Evolutionary conservation across 352 stramenopile genomes (phyloP).

Genomic region (Phytophthora hibernalis): DNA sequence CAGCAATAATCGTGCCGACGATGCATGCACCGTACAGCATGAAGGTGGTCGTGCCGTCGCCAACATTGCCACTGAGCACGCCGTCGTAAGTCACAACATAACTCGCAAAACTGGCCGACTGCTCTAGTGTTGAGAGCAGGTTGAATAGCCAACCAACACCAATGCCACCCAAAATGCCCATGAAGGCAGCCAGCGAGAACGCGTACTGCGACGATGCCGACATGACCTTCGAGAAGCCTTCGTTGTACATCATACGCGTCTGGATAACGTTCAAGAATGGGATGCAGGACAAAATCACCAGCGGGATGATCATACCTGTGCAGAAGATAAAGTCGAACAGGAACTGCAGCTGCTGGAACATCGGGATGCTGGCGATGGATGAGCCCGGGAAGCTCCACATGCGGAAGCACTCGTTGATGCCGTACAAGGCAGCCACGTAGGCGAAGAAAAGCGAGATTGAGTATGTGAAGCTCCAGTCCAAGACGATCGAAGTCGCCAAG

Average conservation of each 20-base stretch:
- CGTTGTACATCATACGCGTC: slow-evolving; percentile 90
- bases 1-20: slow-evolving; percentile 60
- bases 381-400: slow-evolving; percentile 74
- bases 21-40: slow-evolving; percentile 58
- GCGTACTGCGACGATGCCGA: slow-evolving; percentile 83
- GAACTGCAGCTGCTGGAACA: slow-evolving; percentile 84
- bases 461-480: slow-evolving; percentile 50
- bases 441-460: slow-evolving; percentile 69
- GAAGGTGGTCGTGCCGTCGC: slow-evolving; percentile 66
- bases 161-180: slow-evolving; percentile 66
- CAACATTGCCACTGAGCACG: slow-evolving; percentile 57
- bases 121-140: slow-evolving; percentile 67
- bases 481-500: slow-evolving; percentile 46
- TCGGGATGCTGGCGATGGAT: slow-evolving; percentile 55
- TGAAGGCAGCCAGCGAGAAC: slow-evolving; percentile 72
- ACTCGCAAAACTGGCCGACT: slow-evolving; percentile 70
- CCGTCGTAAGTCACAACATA: slow-evolving; percentile 71
- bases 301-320: slow-evolving; percentile 63
- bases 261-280: slow-evolving; percentile 85
- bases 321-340: slow-evolving; percentile 86
- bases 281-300: slow-evolving; percentile 73
- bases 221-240: slow-evolving; percentile 84
- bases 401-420: slow-evolving; percentile 75
- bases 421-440: slow-evolving; percentile 69
- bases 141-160: slow-evolving; percentile 77